Conservation (phyloP, 495 filamentous ascomycete species). For the Podospora appendiculata region DNA sequence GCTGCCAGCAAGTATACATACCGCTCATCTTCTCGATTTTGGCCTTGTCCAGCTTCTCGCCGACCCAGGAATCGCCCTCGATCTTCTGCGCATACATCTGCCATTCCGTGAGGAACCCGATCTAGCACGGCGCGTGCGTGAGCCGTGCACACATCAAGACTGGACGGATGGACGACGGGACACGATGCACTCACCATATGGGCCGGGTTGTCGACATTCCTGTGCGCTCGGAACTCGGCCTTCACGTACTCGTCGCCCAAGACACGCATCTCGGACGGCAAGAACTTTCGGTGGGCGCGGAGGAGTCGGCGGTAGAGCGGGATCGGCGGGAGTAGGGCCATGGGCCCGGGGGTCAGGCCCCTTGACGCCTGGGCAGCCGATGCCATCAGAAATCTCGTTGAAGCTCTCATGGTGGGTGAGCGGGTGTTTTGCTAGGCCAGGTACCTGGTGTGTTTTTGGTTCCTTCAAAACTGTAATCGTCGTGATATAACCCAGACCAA, state of each 20-base stretch:
- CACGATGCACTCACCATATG: constrained; percentile 57
- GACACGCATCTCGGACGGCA: constrained; percentile 66
- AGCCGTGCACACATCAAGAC: too few species aligned
- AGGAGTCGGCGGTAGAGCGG: constrained; percentile 83
- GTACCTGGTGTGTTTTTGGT: too few species aligned
- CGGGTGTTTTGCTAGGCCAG: not conserved
- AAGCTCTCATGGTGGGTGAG: not conserved
- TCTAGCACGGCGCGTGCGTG: constrained; percentile 36
- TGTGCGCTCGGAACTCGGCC: constrained; percentile 79
- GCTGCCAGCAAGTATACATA: constrained; percentile 34
- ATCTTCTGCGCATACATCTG: constrained; percentile 87
- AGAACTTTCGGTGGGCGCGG: constrained; percentile 71
- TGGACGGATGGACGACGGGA: too few species aligned
- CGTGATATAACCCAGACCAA: too few species aligned
- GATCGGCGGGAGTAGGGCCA: constrained; percentile 84
- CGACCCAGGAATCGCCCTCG: constrained; percentile 77
- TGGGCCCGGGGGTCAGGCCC: constrained; percentile 42
- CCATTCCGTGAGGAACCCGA: constrained; percentile 95
- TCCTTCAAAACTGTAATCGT: too few species aligned
- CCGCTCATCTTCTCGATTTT: constrained; percentile 95
- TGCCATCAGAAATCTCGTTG: not conserved
- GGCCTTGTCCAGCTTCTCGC: constrained; percentile 63
- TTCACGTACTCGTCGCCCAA: constrained; percentile 90
- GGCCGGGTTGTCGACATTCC: constrained; percentile 76
- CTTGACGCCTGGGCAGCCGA: constrained; percentile 1